Evolutionary conservation across 2,329 filamentous ascomycete genomes (phyloP), one percentile per base, ranked within the genome.

Genomic region (Lachnellula hyalina): DNA sequence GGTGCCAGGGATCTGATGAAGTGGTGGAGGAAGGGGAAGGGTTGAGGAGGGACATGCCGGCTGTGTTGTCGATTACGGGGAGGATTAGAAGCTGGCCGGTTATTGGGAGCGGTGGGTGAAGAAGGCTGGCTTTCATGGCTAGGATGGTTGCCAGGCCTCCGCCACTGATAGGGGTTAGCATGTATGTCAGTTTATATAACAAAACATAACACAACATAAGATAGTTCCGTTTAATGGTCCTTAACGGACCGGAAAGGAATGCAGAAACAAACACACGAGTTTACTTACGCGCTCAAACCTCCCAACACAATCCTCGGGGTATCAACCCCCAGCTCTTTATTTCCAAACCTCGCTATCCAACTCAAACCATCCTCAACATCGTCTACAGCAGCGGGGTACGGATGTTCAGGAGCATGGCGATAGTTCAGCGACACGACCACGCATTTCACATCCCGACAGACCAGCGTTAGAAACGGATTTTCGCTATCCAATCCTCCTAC

Each of bases 51-150:
- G 70, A 70, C 15, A 77, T 78, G 2, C 70, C 70, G 14, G 78
- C 79, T 2, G 77, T 81, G 68, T 82, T 82, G 66, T 83, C 80
- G 42, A 74, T 76, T 9, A 82, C 78, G 1, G 80, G 80, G 6
- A 82, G 78, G 5, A 75, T 75, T 44, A 83, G 75, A 14, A 83
- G 67, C 65, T 82, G 80, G 19, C 55, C 61, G 17, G 45, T 49
- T 14, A 58, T 51, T 1, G 49, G 49, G 21, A 42, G 21, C 1
- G 34, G 42, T 5, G 53, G 52, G 34, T 40, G 4, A 75, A 75
- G 67, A 2, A 62, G 60, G 3, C 72, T 68, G 2, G 73, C 72
- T 47, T 76, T 75, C 54, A 80, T 77, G 9, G 73, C 75, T 65
- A 80, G 73, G 51, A 78, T 70, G 5, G 74, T 69, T 1, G 77